phyloP scores from a whole-genome alignment of 2,329 filamentous ascomycete species.

The Elsinoe necatrix region DNA sequence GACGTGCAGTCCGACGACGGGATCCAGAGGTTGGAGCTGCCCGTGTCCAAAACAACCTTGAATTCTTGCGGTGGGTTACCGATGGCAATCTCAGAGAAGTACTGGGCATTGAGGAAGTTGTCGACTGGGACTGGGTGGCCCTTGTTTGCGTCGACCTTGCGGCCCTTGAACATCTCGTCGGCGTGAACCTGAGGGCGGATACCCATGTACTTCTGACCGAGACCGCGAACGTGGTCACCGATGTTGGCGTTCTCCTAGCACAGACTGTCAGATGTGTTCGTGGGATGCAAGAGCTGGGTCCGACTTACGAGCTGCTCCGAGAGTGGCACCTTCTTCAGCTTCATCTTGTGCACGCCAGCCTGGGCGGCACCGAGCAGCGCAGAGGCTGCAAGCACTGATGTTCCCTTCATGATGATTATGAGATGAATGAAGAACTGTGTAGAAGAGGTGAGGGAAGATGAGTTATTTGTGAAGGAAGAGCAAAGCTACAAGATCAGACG shows the following conservation, averaged over 20 bases:
- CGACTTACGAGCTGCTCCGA: slow-evolving; percentile 76
- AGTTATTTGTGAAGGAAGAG: slow-evolving; percentile 4
- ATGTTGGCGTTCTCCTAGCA: slow-evolving; percentile 66
- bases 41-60: slow-evolving; percentile 98
- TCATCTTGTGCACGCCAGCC: slow-evolving; percentile 88
- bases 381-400: slow-evolving; percentile 67
- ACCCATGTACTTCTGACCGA: slow-evolving; percentile 96
- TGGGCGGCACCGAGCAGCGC: slow-evolving; percentile 74
- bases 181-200: slow-evolving; percentile 59
- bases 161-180: slow-evolving; percentile 72
- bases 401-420: slow-evolving; percentile 64
- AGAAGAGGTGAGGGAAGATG: neutral
- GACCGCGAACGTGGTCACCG: slow-evolving; percentile 67
- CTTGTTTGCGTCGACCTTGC: slow-evolving; percentile 56
- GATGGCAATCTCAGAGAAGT: slow-evolving; percentile 94
- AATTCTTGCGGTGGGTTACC: slow-evolving; percentile 88
- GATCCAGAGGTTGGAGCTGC: slow-evolving; percentile 98
- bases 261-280: slow-evolving; percentile 13
- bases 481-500: slow-evolving; percentile 13
- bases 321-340: slow-evolving; percentile 92
- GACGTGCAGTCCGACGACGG: slow-evolving; percentile 83
- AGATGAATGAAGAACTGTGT: neutral
- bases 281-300: slow-evolving; percentile 22
- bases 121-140: slow-evolving; percentile 77
- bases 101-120: slow-evolving; percentile 99